These are phyloP conservation scores for Plantago elongata DNA, from an alignment of 257 asterid species.

Conservation along the genomic window DNA sequence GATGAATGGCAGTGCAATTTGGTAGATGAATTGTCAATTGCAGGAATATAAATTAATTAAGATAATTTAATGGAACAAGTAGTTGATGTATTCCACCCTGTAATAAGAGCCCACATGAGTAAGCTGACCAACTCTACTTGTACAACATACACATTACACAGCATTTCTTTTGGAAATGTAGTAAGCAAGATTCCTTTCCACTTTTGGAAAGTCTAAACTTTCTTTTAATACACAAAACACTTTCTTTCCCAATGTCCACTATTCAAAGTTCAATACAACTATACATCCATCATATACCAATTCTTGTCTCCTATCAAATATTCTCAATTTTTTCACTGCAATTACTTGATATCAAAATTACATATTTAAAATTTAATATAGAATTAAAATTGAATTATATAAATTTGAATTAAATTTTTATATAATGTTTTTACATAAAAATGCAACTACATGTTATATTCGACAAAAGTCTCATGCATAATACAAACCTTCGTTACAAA, in stretches of 20 bases:
- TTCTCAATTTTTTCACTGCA: no score
- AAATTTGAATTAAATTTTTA: no score
- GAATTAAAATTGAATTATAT: no score
- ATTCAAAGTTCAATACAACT: neutral
- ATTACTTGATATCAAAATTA: no score
- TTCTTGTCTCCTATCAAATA: no score
- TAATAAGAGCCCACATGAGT: constrained; percentile 29
- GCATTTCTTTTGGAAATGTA: constrained; percentile 26
- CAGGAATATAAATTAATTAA: neutral
- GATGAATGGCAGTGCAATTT: no score
- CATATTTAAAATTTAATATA: no score
- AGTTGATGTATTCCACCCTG: constrained; percentile 11
- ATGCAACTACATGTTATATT: no score
- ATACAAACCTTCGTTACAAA: no score
- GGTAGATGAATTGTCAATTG: neutral
- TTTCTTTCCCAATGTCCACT: constrained; percentile 32
- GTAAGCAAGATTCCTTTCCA: constrained; percentile 38
- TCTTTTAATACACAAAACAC: neutral
- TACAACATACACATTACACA: constrained; percentile 2
- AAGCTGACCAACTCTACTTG: constrained; percentile 26
- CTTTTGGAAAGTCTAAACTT: constrained; percentile 32
- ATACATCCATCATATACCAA: neutral
- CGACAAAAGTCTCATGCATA: no score
- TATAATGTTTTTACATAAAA: no score
- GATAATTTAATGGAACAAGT: neutral